phyloP scores from a whole-genome alignment of 2,329 filamentous ascomycete genomes.

The Coniosporium tulheliwenetii region DNA sequence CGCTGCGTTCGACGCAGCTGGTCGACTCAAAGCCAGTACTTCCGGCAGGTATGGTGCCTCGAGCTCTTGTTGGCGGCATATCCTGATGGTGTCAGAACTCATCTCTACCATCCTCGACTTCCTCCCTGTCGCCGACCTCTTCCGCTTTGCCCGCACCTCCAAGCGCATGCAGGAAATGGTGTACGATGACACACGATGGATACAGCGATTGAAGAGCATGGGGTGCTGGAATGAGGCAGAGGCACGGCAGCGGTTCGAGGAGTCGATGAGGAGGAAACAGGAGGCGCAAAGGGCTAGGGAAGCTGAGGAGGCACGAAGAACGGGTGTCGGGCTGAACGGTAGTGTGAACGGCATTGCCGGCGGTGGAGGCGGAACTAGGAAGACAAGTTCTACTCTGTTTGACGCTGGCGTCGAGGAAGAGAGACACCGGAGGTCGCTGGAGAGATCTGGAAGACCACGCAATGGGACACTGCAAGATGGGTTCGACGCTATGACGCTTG shows the following conservation, averaged over 20 bases:
- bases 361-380: slow-evolving; percentile 15
- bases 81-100: slow-evolving; percentile 46
- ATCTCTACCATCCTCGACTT: slow-evolving; percentile 79
- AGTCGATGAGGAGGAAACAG: slow-evolving; percentile 39
- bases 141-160: slow-evolving; percentile 72
- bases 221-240: slow-evolving; percentile 84
- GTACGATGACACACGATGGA: slow-evolving; percentile 94
- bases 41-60: slow-evolving; percentile 50
- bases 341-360: slow-evolving; percentile 20
- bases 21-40: slow-evolving; percentile 61
- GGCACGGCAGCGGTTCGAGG: slow-evolving; percentile 66
- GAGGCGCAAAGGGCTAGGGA: slow-evolving; percentile 36
- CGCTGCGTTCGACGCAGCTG: slow-evolving; percentile 68
- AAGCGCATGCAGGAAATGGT: slow-evolving; percentile 92
- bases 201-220: slow-evolving; percentile 71
- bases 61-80: slow-evolving; percentile 1
- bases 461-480: slow-evolving; percentile 42
- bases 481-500: slow-evolving; percentile 53
- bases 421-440: slow-evolving; percentile 28
- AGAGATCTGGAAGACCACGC: slow-evolving; percentile 10
- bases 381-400: slow-evolving; percentile 48
- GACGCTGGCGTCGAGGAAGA: slow-evolving; percentile 57
- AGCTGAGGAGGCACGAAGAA: slow-evolving; percentile 22
- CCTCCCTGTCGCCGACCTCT: slow-evolving; percentile 68
- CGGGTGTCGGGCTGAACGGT: slow-evolving; percentile 16